Percentiles rank a stretch among this genome's conserved stretches.
These are phyloP conservation scores for Stereum hirsutum DNA, from an alignment of 1,284 basidiomycete species.

Conservation along the genomic window DNA sequence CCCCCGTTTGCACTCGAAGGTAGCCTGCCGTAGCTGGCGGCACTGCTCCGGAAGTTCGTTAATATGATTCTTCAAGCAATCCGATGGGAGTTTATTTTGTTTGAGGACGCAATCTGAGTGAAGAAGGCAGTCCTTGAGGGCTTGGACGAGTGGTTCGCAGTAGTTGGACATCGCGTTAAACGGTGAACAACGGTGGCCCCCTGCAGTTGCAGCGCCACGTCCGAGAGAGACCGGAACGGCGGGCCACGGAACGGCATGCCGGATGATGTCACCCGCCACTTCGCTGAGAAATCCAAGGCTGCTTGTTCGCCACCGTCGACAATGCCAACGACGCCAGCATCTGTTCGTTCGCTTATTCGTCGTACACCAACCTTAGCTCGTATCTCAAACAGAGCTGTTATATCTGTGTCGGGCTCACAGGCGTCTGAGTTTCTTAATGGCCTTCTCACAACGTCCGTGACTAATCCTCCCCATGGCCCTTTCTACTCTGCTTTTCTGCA, in stretches of 20 bases:
- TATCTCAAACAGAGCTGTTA: constrained; percentile 53
- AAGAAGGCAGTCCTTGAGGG: constrained; percentile 73
- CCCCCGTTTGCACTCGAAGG: constrained; percentile 81
- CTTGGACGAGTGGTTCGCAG: constrained; percentile 63
- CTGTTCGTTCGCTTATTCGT: constrained; percentile 35
- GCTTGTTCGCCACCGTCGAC: neutral
- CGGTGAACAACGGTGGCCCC: neutral
- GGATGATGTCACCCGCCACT: too few relatives aligned
- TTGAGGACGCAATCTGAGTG: constrained; percentile 79
- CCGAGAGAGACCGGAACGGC: too few relatives aligned
- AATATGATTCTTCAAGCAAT: constrained; percentile 66
- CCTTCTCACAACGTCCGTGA: constrained; percentile 60
- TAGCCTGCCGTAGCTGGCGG: constrained; percentile 63
- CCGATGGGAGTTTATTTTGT: constrained; percentile 62
- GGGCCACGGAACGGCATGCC: too few relatives aligned
- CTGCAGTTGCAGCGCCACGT: too few relatives aligned
- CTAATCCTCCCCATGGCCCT: constrained; percentile 37
- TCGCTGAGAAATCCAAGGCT: too few relatives aligned
- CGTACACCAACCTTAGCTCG: constrained; percentile 51
- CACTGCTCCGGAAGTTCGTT: constrained; percentile 73
- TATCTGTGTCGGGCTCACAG: constrained; percentile 78
- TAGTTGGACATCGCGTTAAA: constrained; percentile 57
- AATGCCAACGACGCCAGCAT: constrained; percentile 27
- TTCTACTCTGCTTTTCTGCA: constrained; percentile 81
- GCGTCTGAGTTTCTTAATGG: constrained; percentile 86